Conservation (phyloP, 371 early-diverging fungal species). For the Mortierella sp. region DNA sequence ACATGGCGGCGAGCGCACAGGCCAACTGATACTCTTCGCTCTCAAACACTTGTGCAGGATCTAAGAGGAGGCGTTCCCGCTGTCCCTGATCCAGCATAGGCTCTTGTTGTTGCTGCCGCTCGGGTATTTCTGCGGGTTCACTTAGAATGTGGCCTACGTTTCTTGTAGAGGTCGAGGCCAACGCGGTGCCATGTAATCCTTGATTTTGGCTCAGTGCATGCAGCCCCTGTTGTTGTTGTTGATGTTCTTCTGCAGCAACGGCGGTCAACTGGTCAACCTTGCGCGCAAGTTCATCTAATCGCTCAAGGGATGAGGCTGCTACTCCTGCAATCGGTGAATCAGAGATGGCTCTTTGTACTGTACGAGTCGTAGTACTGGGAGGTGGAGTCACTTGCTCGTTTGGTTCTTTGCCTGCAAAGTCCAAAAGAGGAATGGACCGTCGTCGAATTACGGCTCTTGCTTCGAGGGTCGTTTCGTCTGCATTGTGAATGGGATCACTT, state of each 20-base stretch:
- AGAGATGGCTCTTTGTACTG: slow-evolving; percentile 15
- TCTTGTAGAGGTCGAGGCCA: background rate
- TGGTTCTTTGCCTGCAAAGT: slow-evolving; percentile 1
- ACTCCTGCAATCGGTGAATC: slow-evolving; percentile 21
- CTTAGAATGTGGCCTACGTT: slow-evolving; percentile 5
- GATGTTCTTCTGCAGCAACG: slow-evolving; percentile 9
- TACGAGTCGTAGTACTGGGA: background rate
- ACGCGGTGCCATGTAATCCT: background rate
- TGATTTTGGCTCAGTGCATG: no score
- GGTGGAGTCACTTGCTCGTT: background rate
- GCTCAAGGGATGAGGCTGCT: slow-evolving; percentile 39
- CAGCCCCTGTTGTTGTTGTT: background rate
- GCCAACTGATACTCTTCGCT: slow-evolving; percentile 53
- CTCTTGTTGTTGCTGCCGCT: slow-evolving; percentile 2
- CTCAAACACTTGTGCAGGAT: slow-evolving; percentile 36
- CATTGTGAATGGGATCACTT: slow-evolving; percentile 41
- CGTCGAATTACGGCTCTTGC: slow-evolving; percentile 46
- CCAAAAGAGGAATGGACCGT: slow-evolving; percentile 23
- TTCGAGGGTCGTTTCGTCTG: slow-evolving; percentile 47
- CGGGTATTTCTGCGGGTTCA: slow-evolving; percentile 18
- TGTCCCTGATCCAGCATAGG: background rate
- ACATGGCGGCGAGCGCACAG: slow-evolving; percentile 45
- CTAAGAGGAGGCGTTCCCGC: slow-evolving; percentile 13
- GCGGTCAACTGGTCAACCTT: slow-evolving; percentile 45
- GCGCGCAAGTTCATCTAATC: slow-evolving; percentile 42